Evolutionary conservation across 768 basidiomycete genomes (phyloP).

Genomic region (Boletus rubescentipes): DNA sequence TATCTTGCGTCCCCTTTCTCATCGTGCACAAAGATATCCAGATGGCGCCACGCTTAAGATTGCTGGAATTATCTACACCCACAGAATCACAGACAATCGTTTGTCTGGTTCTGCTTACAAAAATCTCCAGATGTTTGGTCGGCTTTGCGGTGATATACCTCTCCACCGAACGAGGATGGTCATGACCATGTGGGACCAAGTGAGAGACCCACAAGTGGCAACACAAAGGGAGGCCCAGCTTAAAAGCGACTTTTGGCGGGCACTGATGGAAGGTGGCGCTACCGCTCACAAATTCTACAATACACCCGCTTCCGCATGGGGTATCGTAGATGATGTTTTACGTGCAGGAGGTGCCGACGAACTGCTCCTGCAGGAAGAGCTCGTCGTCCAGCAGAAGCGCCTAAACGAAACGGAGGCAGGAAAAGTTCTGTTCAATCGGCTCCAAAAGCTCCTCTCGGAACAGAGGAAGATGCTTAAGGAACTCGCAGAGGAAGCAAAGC

Average conservation of each 20-base stretch:
- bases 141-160: constrained; percentile 34
- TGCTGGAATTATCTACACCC: constrained; percentile 35
- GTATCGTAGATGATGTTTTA: not conserved
- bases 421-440: constrained; percentile 15
- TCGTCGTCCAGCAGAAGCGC: constrained; percentile 8
- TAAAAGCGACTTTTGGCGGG: constrained; percentile 23
- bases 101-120: constrained; percentile 30
- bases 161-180: constrained; percentile 32
- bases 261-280: constrained; percentile 5
- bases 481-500: constrained; percentile 20
- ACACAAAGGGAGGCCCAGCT: constrained; percentile 26
- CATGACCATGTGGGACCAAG: constrained; percentile 40
- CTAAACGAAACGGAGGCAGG: constrained; percentile 25
- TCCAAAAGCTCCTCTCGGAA: constrained; percentile 18
- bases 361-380: constrained; percentile 23
- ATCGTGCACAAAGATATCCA: constrained; percentile 7
- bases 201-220: constrained; percentile 12
- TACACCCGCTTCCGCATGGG: not conserved
- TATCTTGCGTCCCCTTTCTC: not conserved
- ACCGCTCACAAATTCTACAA: not conserved
- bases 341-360: not conserved
- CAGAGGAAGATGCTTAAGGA: constrained; percentile 14
- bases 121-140: constrained; percentile 35
- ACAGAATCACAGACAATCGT: constrained; percentile 36
- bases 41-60: constrained; percentile 8